Base-by-base conservation (phyloP, 148 eudicot genomes). In the Spergularia bocconei region DNA sequence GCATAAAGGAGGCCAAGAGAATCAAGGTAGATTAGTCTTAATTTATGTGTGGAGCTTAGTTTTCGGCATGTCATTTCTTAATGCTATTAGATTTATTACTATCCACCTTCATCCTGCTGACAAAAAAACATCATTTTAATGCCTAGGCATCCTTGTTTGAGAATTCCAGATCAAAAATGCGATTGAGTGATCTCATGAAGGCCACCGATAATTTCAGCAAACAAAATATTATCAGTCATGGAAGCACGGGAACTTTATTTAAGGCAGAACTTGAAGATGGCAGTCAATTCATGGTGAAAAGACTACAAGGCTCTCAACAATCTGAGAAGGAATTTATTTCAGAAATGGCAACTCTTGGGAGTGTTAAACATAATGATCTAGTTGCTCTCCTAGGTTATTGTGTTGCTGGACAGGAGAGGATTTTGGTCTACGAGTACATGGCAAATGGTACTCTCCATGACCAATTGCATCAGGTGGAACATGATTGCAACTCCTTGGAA, bases 351-450 rank as follows among this genome's bases (percentile, higher is more conserved):
- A 87, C 88, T 44, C 82, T 91, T 53, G 97, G 90, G n/a, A 81
- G 82, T 44, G 84, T 91, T 38, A 89, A 86, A 63, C 83, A 91
- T 75, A 70, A 72, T 0, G 88, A 91, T 77, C 75, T 91, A 72
- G 91, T 89, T 33, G 87, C 97, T 12, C 81, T 91, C 67, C 44
- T 89, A 38, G 97, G 91, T 2, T 91, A 80, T 73, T 91, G 97
- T 53, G 63, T 83, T 73, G 81, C 93, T 38, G 83, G 86, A 75
- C 85, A 82, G 74, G 97, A 91, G 78, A 83, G 93, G 70, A 62
- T 91, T 67, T 81, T 91, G 44, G 82, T 91, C 56, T 91, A 87
- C 58, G 82, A 81, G 56, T 74, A 83, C 80, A 89, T 91, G 90
- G 79, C 83, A 50, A 86, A 89, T 33, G 91, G 91, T 11, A 85